A percentile compares a stretch with the other conserved stretches of the same genome.
Evolutionary conservation across 352 stramenopile species (phyloP).

Genomic region (Globisporangium perplexum): DNA sequence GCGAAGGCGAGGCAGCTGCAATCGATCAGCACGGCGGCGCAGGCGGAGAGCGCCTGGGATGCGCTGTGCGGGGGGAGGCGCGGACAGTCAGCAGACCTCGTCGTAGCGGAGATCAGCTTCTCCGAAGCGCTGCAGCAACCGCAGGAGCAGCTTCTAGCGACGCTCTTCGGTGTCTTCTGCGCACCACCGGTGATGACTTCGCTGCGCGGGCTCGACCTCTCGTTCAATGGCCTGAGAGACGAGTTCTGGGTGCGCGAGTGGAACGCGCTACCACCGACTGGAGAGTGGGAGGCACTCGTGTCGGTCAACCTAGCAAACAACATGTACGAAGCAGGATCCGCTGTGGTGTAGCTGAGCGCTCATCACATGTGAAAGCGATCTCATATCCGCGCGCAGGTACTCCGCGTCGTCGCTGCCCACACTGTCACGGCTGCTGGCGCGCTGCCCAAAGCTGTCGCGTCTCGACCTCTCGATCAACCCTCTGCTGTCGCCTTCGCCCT

Average conservation of each 20-base stretch:
- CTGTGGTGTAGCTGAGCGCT: too few relatives aligned
- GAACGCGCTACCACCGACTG: not conserved
- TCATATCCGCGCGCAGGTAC: conserved; percentile 28
- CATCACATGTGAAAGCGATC: too few relatives aligned
- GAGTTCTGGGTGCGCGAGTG: conserved; percentile 22
- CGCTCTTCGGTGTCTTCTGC: not conserved
- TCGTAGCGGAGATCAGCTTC: not conserved
- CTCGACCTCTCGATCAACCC: conserved; percentile 56
- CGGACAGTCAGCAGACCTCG: not conserved
- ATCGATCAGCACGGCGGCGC: not conserved
- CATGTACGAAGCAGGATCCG: conserved; percentile 17
- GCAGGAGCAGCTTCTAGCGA: not conserved
- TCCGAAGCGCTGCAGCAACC: not conserved
- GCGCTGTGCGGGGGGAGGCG: not conserved
- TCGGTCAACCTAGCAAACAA: conserved; percentile 48
- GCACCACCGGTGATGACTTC: not conserved
- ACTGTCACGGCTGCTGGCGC: conserved; percentile 21
- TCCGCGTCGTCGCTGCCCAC: conserved; percentile 14
- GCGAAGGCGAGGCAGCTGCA: not conserved
- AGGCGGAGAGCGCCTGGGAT: not conserved
- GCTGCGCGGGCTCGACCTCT: conserved; percentile 32
- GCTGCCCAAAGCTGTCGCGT: conserved; percentile 21
- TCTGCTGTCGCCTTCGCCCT: not conserved
- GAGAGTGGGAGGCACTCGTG: conserved; percentile 19
- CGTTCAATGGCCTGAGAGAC: conserved; percentile 46